Conservation (phyloP, 192 early-diverging fungal species). For the Coemansia reversa region DNA sequence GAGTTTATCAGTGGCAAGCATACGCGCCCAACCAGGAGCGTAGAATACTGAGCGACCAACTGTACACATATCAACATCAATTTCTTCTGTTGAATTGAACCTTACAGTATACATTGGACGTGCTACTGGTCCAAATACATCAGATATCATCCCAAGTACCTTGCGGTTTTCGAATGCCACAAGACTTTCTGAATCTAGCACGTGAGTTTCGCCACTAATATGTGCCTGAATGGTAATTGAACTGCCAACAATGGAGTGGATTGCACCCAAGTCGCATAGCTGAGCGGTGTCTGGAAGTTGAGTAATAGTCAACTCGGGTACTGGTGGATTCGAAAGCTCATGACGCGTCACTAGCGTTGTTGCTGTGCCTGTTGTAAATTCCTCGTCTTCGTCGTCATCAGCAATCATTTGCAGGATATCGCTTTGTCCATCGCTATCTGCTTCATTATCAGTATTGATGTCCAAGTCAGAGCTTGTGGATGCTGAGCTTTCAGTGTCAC, state of each 20-base stretch:
- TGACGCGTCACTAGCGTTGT: constrained; percentile 50
- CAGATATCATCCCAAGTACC: constrained; percentile 70
- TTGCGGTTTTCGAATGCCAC: constrained; percentile 63
- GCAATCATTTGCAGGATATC: constrained; percentile 18
- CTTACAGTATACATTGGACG: constrained; percentile 81
- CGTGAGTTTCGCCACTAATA: constrained; percentile 41
- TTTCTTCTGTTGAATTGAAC: constrained; percentile 64
- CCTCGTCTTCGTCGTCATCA: constrained; percentile 26
- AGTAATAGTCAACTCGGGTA: constrained; percentile 54
- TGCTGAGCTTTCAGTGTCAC: constrained; percentile 8
- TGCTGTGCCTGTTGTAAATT: background rate
- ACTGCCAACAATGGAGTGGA: constrained; percentile 71
- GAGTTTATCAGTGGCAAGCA: constrained; percentile 67
- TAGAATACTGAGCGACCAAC: constrained; percentile 62
- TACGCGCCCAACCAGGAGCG: constrained; percentile 60
- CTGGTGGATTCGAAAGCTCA: constrained; percentile 57
- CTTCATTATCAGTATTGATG: constrained; percentile 24
- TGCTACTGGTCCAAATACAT: constrained; percentile 89
- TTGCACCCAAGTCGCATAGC: constrained; percentile 60
- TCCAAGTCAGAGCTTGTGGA: constrained; percentile 15
- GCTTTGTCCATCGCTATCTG: background rate
- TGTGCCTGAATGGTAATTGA: constrained; percentile 66
- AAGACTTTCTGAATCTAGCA: constrained; percentile 77
- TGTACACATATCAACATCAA: constrained; percentile 50
- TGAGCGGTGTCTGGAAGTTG: constrained; percentile 55